Evolutionary conservation across 2,329 filamentous ascomycete species (phyloP).

Genomic region (Aspergillus sp.): DNA sequence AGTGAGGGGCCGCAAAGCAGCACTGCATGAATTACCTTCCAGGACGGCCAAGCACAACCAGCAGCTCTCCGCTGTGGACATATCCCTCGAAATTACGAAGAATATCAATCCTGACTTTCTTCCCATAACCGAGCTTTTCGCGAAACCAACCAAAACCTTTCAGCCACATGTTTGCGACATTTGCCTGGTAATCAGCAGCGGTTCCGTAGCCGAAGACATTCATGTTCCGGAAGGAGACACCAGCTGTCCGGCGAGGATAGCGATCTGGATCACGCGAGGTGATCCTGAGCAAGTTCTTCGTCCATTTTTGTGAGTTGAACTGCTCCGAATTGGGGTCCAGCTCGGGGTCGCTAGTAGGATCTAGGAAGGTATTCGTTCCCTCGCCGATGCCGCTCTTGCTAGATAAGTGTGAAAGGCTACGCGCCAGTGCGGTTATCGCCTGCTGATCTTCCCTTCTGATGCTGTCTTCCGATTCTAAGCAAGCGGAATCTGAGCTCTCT

Average conservation of each 20-base stretch:
- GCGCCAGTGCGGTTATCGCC: constrained; percentile 33
- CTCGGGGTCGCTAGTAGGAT: constrained; percentile 35
- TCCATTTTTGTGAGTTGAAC: constrained; percentile 50
- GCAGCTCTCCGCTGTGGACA: constrained; percentile 57
- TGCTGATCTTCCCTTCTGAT: constrained; percentile 26
- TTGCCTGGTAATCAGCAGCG: constrained; percentile 48
- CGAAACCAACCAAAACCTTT: constrained; percentile 35
- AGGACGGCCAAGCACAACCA: constrained; percentile 55
- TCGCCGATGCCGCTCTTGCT: constrained; percentile 22
- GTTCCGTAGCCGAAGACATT: constrained; percentile 48
- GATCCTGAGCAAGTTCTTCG: constrained; percentile 42
- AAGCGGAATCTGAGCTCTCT: constrained; percentile 29
- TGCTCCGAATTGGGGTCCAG: constrained; percentile 45
- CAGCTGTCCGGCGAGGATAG: constrained; percentile 38
- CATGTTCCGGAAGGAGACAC: constrained; percentile 48
- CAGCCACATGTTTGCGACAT: constrained; percentile 47
- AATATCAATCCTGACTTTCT: constrained; percentile 57
- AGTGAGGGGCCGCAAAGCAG: no score
- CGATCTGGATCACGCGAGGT: constrained; percentile 34
- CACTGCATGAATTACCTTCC: constrained; percentile 36
- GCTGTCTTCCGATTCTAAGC: constrained; percentile 26
- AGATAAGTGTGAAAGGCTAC: constrained; percentile 34
- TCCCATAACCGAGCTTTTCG: constrained; percentile 31
- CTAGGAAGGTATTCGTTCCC: constrained; percentile 40
- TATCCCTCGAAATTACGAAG: constrained; percentile 65